Conservation (phyloP, 495 filamentous ascomycete genomes). For the Glarea lozoyensis region DNA sequence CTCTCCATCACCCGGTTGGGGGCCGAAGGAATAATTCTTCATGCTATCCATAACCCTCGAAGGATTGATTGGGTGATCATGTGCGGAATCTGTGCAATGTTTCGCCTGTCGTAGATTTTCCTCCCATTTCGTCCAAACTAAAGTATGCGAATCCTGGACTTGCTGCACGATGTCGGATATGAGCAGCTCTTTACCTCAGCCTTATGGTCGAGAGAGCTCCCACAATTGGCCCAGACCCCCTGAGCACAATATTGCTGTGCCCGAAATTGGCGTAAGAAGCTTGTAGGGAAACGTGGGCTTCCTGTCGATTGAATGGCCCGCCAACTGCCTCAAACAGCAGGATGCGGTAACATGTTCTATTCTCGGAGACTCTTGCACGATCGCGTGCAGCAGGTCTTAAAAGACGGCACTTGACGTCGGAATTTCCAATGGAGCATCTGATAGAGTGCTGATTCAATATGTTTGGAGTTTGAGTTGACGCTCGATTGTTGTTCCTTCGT, state of each 20-base stretch:
- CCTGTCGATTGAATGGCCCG: not conserved
- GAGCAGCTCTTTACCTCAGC: constrained; percentile 10
- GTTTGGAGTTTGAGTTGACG: too few species aligned
- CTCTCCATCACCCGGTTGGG: not conserved
- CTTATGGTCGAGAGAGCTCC: constrained; percentile 9
- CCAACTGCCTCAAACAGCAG: not conserved
- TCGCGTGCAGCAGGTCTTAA: too few species aligned
- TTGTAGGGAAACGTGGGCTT: constrained; percentile 3
- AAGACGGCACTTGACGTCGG: too few species aligned
- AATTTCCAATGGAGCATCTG: too few species aligned
- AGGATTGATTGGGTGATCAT: not conserved
- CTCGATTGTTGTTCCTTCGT: too few species aligned
- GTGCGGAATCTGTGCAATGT: too few species aligned
- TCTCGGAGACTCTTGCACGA: not conserved
- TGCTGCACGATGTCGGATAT: constrained; percentile 17
- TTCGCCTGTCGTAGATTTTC: too few species aligned
- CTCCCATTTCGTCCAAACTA: too few species aligned
- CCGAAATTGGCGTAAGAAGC: constrained; percentile 16
- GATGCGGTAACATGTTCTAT: not conserved
- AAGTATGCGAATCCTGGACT: too few species aligned
- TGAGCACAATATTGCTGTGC: constrained; percentile 5
- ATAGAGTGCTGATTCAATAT: too few species aligned
- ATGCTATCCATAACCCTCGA: too few species aligned
- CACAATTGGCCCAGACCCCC: constrained; percentile 3
- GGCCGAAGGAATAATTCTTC: not conserved